Conservation (phyloP, 768 basidiomycete genomes). For the Phanerochaete carnosa region DNA sequence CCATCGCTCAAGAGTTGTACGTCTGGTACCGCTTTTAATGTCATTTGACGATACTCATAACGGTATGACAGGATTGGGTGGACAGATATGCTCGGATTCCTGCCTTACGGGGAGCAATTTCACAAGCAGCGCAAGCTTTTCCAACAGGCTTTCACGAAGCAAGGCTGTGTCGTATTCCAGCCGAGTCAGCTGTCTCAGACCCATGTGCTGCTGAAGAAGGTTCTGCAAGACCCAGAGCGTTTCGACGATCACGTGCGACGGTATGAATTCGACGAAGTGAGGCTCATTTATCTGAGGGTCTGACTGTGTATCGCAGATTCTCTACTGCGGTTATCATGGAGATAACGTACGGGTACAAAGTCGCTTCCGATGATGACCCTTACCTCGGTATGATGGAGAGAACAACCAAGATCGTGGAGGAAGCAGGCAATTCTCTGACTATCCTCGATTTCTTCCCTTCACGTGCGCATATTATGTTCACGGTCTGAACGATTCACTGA, state of each 20-base stretch:
- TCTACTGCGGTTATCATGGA: conserved; percentile 28
- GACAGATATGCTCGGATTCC: conserved; percentile 15
- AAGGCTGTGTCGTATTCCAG: conserved; percentile 15
- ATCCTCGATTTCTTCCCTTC: background rate
- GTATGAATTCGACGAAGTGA: background rate
- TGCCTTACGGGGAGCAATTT: conserved; percentile 18
- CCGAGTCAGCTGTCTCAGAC: conserved; percentile 25
- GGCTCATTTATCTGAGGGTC: background rate
- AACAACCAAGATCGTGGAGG: background rate
- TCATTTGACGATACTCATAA: background rate
- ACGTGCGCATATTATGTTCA: background rate
- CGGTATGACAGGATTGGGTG: conserved; percentile 15
- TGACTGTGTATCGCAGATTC: conserved; percentile 6
- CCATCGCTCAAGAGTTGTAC: conserved; percentile 19
- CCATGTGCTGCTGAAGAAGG: conserved; percentile 19
- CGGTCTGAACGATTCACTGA: no score
- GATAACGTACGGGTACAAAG: conserved; percentile 30
- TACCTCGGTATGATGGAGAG: conserved; percentile 26
- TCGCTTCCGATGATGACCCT: conserved; percentile 27
- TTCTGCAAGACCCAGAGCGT: conserved; percentile 25
- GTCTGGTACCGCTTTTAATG: background rate
- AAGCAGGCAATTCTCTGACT: background rate
- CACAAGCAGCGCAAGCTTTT: conserved; percentile 14
- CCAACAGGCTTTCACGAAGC: background rate
- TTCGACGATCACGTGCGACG: conserved; percentile 12